phyloP scores from a whole-genome alignment of 2,329 filamentous ascomycete species.

The Podosphaera leucotricha region DNA sequence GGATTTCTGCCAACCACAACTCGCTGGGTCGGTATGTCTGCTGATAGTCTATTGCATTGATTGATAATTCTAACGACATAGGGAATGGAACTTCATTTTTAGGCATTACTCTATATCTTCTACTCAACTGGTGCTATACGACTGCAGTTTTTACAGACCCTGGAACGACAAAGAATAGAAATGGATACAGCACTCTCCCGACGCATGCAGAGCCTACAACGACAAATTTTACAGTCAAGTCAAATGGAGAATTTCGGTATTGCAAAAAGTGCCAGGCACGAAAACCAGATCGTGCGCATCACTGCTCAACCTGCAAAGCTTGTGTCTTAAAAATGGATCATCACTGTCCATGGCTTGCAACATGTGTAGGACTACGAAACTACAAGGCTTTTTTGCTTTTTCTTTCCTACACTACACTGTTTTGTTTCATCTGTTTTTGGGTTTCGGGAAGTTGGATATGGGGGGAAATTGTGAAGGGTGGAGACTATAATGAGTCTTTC shows the following conservation, averaged over 20 bases:
- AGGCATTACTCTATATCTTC: slow-evolving; percentile 46
- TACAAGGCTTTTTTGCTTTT: slow-evolving; percentile 93
- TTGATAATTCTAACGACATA: slow-evolving; percentile 13
- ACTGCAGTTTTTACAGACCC: slow-evolving; percentile 83
- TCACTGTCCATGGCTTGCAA: slow-evolving; percentile 94
- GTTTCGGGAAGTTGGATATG: slow-evolving; percentile 65
- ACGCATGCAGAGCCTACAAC: slow-evolving; percentile 37
- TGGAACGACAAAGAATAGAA: slow-evolving; percentile 40
- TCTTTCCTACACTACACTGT: slow-evolving; percentile 67
- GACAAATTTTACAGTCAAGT: slow-evolving; percentile 76
- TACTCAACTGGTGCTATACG: slow-evolving; percentile 78
- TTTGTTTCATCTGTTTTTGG: slow-evolving; percentile 63
- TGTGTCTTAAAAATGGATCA: slow-evolving; percentile 99
- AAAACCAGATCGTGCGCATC: slow-evolving; percentile 89
- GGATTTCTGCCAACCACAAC: slow-evolving; percentile 31
- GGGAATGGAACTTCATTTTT: slow-evolving; percentile 33
- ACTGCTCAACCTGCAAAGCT: slow-evolving; percentile 82
- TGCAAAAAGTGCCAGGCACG: slow-evolving; percentile 94
- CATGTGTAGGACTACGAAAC: slow-evolving; percentile 79
- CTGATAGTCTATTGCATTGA: not conserved
- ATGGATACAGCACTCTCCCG: slow-evolving; percentile 61
- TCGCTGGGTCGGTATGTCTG: slow-evolving; percentile 30
- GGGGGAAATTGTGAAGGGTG: slow-evolving; percentile 51
- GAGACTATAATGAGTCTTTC: slow-evolving; percentile 47
- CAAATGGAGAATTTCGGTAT: slow-evolving; percentile 64